Evolutionary conservation across 495 filamentous ascomycete species (phyloP).

Genomic region (Podospora bellae-mahoneyi): DNA sequence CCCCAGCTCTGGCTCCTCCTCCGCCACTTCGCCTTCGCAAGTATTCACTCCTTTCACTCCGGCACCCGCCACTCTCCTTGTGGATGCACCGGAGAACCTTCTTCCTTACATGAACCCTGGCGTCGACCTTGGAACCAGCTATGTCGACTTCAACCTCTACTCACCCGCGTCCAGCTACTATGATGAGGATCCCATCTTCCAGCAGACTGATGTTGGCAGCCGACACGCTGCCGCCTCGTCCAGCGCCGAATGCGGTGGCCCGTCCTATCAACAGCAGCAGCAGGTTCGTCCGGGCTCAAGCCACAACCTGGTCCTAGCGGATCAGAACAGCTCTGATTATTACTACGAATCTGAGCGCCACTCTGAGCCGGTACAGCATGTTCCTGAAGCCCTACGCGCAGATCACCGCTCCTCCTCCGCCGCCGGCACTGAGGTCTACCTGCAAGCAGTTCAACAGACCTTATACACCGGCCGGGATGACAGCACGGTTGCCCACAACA

Average conservation of each 20-base stretch:
- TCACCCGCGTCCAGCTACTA: slow-evolving; percentile 44
- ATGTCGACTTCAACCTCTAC: slow-evolving; percentile 51
- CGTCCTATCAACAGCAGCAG: background rate
- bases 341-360: slow-evolving; percentile 2
- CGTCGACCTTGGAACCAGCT: slow-evolving; percentile 40
- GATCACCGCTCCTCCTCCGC: background rate
- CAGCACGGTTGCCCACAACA: slow-evolving; percentile 16
- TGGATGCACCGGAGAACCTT: slow-evolving; percentile 17
- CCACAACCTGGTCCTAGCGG: background rate
- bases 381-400: background rate
- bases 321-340: slow-evolving; percentile 4
- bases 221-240: slow-evolving; percentile 15
- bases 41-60: slow-evolving; percentile 34
- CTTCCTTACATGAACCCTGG: slow-evolving; percentile 45
- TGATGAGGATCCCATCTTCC: slow-evolving; percentile 40
- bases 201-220: slow-evolving; percentile 19
- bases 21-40: slow-evolving; percentile 38
- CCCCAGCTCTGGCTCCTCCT: slow-evolving; percentile 36
- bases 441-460: background rate
- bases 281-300: slow-evolving; percentile 6
- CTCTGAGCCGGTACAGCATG: background rate
- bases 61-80: slow-evolving; percentile 8
- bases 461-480: slow-evolving; percentile 1
- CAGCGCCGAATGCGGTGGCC: background rate
- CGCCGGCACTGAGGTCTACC: background rate